phyloP scores from a whole-genome alignment of 2,329 filamentous ascomycete species.

The Ustulina deusta region DNA sequence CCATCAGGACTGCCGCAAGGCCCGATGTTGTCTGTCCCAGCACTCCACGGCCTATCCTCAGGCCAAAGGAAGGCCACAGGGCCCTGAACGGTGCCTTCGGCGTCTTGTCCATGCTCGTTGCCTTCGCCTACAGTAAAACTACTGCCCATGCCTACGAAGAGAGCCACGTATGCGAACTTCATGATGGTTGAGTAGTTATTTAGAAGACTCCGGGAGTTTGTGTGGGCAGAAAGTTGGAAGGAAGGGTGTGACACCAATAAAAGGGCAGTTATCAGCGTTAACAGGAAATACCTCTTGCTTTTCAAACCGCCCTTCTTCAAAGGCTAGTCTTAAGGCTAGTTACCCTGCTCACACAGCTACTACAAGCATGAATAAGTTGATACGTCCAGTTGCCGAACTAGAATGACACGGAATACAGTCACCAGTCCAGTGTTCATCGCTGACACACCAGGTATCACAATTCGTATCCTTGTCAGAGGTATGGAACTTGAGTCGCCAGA shows the following conservation, averaged over 20 bases:
- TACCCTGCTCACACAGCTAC: background rate
- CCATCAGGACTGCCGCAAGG: conserved; percentile 63
- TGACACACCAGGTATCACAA: conserved; percentile 1
- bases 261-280: background rate
- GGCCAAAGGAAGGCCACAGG: conserved; percentile 69
- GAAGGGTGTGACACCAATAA: background rate
- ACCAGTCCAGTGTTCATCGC: background rate
- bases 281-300: background rate
- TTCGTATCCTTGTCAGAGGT: background rate
- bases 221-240: background rate
- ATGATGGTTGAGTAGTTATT: conserved; percentile 29
- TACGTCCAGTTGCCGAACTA: conserved; percentile 6
- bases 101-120: conserved; percentile 45
- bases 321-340: background rate
- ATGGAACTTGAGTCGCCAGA: conserved; percentile 13
- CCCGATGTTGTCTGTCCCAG: conserved; percentile 61
- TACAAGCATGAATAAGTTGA: background rate
- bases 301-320: background rate
- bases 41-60: conserved; percentile 62
- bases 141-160: conserved; percentile 34
- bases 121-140: conserved; percentile 36
- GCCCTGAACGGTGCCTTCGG: conserved; percentile 58
- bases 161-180: conserved; percentile 40
- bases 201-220: background rate
- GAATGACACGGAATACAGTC: background rate